Evolutionary conservation across 2,329 filamentous ascomycete species (phyloP).

Genomic region (Sarocladium oryzae): DNA sequence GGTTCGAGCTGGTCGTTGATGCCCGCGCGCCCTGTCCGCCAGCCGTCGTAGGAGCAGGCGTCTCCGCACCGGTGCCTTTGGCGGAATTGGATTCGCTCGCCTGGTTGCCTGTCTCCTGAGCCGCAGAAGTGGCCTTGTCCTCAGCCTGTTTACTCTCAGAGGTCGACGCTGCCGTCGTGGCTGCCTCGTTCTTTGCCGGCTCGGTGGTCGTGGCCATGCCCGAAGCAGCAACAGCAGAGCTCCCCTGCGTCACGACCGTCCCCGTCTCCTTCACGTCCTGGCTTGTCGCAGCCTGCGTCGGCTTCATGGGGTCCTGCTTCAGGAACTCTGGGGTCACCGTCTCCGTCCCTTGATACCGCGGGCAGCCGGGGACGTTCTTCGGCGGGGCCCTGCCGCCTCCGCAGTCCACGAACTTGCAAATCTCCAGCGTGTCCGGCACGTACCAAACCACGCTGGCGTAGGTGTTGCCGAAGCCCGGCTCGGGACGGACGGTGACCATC

Average conservation of each 20-base stretch:
- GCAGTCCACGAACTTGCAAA: slow-evolving; percentile 47
- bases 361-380: slow-evolving; percentile 44
- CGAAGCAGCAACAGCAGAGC: background rate
- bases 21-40: background rate
- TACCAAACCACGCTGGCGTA: slow-evolving; percentile 8
- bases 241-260: background rate
- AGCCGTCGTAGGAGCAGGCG: background rate
- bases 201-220: background rate
- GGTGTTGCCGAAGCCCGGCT: slow-evolving; percentile 9
- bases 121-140: no score
- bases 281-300: background rate
- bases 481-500: slow-evolving; percentile 1
- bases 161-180: background rate
- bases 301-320: slow-evolving; percentile 7
- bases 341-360: slow-evolving; percentile 33
- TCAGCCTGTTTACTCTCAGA: no score
- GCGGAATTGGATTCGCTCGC: background rate
- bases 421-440: slow-evolving; percentile 43
- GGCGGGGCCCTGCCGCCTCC: slow-evolving; percentile 47
- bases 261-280: slow-evolving; percentile 3
- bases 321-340: slow-evolving; percentile 9
- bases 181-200: background rate
- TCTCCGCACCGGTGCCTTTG: background rate
- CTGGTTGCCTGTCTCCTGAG: no score
- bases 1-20: background rate